These are phyloP conservation scores for Penicillium decumbens DNA, from an alignment of 2,329 filamentous ascomycete species.

Conservation along the genomic window DNA sequence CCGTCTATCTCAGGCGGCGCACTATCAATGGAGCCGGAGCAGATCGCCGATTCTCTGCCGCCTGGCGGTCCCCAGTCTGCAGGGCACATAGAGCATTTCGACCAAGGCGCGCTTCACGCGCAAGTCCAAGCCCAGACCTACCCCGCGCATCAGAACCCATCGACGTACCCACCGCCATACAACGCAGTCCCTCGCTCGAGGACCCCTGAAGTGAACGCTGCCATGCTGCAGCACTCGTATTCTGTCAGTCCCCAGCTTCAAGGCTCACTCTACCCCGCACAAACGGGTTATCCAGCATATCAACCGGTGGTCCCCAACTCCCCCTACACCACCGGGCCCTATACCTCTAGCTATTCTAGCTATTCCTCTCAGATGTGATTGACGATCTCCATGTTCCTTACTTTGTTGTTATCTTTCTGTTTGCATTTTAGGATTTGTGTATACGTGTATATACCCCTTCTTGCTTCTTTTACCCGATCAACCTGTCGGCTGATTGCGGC, in stretches of 20 bases:
- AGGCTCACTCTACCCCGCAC: constrained; percentile 23
- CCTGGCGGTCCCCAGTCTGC: constrained; percentile 17
- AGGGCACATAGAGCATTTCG: constrained; percentile 13
- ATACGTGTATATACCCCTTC: constrained; percentile 17
- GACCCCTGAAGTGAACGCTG: constrained; percentile 18
- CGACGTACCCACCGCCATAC: constrained; percentile 34
- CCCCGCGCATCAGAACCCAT: constrained; percentile 29
- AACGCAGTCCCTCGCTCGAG: constrained; percentile 25
- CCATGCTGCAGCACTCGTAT: constrained; percentile 22
- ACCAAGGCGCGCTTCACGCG: constrained; percentile 15
- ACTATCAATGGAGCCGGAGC: constrained; percentile 28
- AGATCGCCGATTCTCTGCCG: constrained; percentile 19
- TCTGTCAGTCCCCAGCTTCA: constrained; percentile 16
- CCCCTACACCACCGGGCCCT: constrained; percentile 18
- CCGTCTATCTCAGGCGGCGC: constrained; percentile 23
- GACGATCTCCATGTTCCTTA: background rate
- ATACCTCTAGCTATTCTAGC: constrained; percentile 18
- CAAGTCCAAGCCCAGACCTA: constrained; percentile 22
- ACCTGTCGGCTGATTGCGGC: constrained; percentile 6
- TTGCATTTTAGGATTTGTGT: constrained; percentile 7
- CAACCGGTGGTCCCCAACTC: constrained; percentile 16
- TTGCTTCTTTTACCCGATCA: constrained; percentile 3
- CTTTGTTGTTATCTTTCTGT: constrained; percentile 4
- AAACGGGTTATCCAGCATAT: constrained; percentile 15
- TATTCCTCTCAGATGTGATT: constrained; percentile 21